phyloP scores from a whole-genome alignment of 352 stramenopile genomes.

The Globisporangium irregulare region DNA sequence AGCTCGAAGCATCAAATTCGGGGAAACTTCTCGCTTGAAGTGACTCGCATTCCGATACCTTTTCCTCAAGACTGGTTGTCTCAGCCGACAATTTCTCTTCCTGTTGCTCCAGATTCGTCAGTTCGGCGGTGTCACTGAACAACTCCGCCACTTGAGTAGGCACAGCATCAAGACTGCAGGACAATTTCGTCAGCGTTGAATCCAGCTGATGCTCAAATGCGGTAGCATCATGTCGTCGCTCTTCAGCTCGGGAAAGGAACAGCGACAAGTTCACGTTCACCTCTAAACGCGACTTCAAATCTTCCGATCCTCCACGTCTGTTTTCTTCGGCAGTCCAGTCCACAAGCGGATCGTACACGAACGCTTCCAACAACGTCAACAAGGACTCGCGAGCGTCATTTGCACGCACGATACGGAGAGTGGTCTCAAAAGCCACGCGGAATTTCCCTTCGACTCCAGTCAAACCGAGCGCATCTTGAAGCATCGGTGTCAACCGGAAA shows the following conservation, averaged over 20 bases:
- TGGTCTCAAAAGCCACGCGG: conserved; percentile 66
- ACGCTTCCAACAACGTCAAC: conserved; percentile 75
- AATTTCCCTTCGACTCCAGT: conserved; percentile 77
- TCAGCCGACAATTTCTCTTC: conserved; percentile 23
- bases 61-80: conserved; percentile 9
- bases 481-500: conserved; percentile 85
- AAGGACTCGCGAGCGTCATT: conserved; percentile 63
- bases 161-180: conserved; percentile 13
- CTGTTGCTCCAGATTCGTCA: conserved; percentile 23
- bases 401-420: conserved; percentile 64
- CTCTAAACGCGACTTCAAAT: conserved; percentile 71
- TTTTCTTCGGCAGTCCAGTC: conserved; percentile 66
- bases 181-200: conserved; percentile 20
- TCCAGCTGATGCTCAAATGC: conserved; percentile 44
- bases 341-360: conserved; percentile 83
- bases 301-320: conserved; percentile 28
- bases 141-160: conserved; percentile 5
- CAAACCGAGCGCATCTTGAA: conserved; percentile 73
- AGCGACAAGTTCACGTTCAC: conserved; percentile 86
- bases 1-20: conserved; percentile 1
- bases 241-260: conserved; percentile 76
- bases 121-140: not conserved
- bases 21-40: not conserved
- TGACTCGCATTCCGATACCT: conserved; percentile 10
- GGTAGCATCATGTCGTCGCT: conserved; percentile 62